phyloP scores from a whole-genome alignment of 164 flowering plant genomes.

The Sedum album region DNA sequence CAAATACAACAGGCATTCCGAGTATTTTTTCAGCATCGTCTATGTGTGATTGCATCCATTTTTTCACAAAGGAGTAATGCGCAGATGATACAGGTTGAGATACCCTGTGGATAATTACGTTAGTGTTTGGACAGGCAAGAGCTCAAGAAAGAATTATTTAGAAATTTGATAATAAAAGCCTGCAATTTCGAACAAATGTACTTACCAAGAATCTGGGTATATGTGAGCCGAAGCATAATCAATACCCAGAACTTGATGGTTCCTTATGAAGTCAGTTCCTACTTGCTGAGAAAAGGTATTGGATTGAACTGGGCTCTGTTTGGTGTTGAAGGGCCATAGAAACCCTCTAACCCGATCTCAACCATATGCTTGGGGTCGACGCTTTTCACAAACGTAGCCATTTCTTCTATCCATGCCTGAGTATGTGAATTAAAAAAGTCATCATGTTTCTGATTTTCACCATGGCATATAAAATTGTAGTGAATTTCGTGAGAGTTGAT shows the following conservation, averaged over 20 bases:
- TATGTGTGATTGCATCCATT: conserved; percentile 91
- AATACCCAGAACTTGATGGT: conserved; percentile 64
- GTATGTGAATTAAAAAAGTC: conserved; percentile 2
- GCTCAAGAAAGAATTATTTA: neutral
- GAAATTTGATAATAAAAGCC: neutral
- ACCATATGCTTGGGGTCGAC: conserved; percentile 70
- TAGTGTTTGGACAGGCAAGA: neutral
- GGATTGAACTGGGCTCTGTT: conserved; percentile 61
- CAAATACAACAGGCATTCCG: conserved; percentile 75
- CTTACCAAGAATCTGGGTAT: conserved; percentile 79
- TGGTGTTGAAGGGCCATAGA: conserved; percentile 77
- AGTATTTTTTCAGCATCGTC: conserved; percentile 74
- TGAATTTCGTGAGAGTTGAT: neutral
- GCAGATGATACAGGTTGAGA: conserved; percentile 50
- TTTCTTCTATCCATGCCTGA: conserved; percentile 82
- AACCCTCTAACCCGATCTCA: conserved; percentile 86
- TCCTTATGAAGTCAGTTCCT: conserved; percentile 86
- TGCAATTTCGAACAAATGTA: neutral
- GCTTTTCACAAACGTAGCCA: conserved; percentile 69
- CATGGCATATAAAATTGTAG: neutral
- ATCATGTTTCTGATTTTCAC: neutral
- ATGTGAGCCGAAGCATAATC: conserved; percentile 93
- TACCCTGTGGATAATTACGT: conserved; percentile 41
- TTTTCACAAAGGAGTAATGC: conserved; percentile 50
- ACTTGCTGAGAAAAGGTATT: conserved; percentile 57